Percentiles rank a stretch among this genome's conserved stretches.
Conservation (phyloP, 176 grass and related monocot genomes). For the Cenchrus purpureus region DNA sequence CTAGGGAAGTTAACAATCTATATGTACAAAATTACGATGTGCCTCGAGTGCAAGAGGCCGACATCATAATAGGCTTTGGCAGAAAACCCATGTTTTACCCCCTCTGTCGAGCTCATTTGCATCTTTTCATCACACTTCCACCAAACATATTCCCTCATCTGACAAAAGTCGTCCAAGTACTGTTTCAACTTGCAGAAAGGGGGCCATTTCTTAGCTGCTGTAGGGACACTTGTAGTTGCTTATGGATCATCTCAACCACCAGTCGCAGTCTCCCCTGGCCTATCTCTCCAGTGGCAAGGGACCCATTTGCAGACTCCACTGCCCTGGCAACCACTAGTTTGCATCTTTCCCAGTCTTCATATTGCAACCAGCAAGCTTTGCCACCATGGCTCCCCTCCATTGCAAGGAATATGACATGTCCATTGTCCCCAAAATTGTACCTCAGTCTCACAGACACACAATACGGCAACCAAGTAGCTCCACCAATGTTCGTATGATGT, state of each 20-base stretch:
- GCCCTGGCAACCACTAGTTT: constrained; percentile 73
- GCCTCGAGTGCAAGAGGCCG: not conserved
- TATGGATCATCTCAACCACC: constrained; percentile 76
- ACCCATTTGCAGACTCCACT: constrained; percentile 66
- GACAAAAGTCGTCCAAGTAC: constrained; percentile 25
- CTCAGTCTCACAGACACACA: constrained; percentile 82
- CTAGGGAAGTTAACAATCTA: not conserved
- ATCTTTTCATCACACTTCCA: not conserved
- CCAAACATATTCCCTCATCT: not conserved
- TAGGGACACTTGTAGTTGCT: constrained; percentile 64
- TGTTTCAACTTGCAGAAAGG: constrained; percentile 45
- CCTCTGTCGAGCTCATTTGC: not conserved
- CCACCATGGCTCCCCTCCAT: constrained; percentile 94
- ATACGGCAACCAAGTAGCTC: constrained; percentile 86
- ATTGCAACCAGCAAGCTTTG: constrained; percentile 66
- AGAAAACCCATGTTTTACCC: constrained; percentile 10
- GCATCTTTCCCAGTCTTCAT: constrained; percentile 83
- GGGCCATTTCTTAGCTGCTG: constrained; percentile 72
- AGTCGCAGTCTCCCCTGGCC: constrained; percentile 68
- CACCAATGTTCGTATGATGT: constrained; percentile 72
- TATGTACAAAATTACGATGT: constrained; percentile 12
- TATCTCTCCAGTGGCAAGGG: constrained; percentile 50
- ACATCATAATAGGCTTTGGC: not conserved
- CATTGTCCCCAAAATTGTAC: constrained; percentile 74
- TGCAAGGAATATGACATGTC: constrained; percentile 61